Conservation (phyloP, 179 eudicot species). For the Beta corolliflora region DNA sequence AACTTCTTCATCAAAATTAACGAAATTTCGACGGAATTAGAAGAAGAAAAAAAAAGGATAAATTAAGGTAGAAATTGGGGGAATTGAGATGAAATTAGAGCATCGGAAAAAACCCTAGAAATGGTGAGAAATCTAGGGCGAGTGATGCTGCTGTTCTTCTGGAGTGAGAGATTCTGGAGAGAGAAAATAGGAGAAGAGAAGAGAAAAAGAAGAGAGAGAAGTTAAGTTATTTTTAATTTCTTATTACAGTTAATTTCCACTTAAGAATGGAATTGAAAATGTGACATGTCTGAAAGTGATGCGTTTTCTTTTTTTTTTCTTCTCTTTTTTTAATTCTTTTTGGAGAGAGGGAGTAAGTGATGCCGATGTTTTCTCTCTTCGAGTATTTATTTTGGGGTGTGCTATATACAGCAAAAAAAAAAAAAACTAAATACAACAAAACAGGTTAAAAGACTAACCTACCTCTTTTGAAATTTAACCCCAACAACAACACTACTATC, state of each 20-base stretch:
- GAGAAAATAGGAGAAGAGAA: not conserved
- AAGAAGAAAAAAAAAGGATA: not conserved
- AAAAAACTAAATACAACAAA: too few species aligned
- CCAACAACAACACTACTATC: too few species aligned
- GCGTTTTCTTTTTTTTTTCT: not conserved
- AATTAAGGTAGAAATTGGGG: not conserved
- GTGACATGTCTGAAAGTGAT: not conserved
- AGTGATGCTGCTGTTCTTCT: not conserved
- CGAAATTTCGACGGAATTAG: not conserved
- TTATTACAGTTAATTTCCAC: conserved; percentile 16
- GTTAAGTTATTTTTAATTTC: not conserved
- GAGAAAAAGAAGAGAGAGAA: not conserved
- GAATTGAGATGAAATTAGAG: not conserved
- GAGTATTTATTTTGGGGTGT: too few species aligned
- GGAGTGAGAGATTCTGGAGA: conserved; percentile 1
- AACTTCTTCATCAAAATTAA: not conserved
- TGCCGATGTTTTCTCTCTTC: too few species aligned
- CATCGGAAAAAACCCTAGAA: conserved; percentile 26
- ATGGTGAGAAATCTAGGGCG: conserved; percentile 16
- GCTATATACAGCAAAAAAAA: too few species aligned
- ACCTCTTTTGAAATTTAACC: too few species aligned
- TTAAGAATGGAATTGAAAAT: not conserved
- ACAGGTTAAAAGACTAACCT: too few species aligned
- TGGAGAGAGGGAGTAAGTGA: too few species aligned
- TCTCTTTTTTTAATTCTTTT: too few species aligned